Conservation (phyloP, 257 asterid species). For the Eustoma russellianum region DNA sequence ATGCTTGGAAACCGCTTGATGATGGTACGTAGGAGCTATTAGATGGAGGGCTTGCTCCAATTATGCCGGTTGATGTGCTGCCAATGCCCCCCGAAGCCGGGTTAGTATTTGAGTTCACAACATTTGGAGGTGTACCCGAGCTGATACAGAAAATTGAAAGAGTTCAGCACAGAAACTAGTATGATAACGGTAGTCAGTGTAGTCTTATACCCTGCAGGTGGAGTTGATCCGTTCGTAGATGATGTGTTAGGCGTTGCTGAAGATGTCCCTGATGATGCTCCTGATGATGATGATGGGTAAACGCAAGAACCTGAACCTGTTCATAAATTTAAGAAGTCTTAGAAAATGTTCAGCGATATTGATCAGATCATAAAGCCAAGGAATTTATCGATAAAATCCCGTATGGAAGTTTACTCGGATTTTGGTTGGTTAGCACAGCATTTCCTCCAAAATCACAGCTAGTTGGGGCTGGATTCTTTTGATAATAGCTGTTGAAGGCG, state of each 20-base stretch:
- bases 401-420: conserved; percentile 56
- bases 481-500: conserved; percentile 80
- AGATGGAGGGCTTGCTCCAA: conserved; percentile 36
- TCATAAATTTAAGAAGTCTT: conserved; percentile 6
- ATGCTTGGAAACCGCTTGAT: conserved; percentile 32
- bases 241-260: conserved; percentile 11
- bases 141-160: conserved; percentile 25
- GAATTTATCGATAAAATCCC: background rate
- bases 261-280: conserved; percentile 22
- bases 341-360: background rate
- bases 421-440: conserved; percentile 48
- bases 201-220: conserved; percentile 28
- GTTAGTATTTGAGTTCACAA: conserved; percentile 24
- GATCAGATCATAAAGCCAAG: background rate
- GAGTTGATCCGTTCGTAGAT: conserved; percentile 42
- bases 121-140: conserved; percentile 38
- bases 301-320: conserved; percentile 79
- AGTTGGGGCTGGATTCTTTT: conserved; percentile 60
- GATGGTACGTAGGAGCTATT: conserved; percentile 23
- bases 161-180: background rate
- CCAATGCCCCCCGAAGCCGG: conserved; percentile 45
- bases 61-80: conserved; percentile 21
- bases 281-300: conserved; percentile 33
- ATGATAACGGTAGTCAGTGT: background rate
- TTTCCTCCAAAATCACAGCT: conserved; percentile 91